Conservation (phyloP, 2,329 filamentous ascomycete genomes). For the Drechslerella coelobrocha region DNA sequence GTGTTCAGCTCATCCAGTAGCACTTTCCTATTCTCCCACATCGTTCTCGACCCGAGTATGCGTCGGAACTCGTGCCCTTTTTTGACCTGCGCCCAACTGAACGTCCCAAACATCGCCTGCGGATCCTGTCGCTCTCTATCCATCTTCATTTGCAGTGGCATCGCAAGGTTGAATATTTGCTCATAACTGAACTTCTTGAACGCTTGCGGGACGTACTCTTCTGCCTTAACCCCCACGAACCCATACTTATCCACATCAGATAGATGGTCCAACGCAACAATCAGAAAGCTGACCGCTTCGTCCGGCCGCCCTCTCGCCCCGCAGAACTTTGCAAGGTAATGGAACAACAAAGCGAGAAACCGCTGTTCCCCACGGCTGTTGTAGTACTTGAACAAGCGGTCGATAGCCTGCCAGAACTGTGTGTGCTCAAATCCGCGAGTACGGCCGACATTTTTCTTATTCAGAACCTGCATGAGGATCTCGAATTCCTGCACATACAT, state of each 20-base stretch:
- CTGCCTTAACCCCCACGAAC: background rate
- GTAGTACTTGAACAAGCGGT: background rate
- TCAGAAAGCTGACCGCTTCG: slow-evolving; percentile 14
- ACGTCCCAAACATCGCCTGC: slow-evolving; percentile 13
- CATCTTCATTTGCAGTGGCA: background rate
- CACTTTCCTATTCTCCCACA: slow-evolving; percentile 28
- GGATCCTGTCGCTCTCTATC: background rate
- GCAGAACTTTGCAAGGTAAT: slow-evolving; percentile 16
- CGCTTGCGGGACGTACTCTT: slow-evolving; percentile 14
- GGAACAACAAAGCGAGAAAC: slow-evolving; percentile 1
- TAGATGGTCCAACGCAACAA: slow-evolving; percentile 6
- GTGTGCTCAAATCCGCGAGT: background rate
- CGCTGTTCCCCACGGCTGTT: background rate
- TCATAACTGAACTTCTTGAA: slow-evolving; percentile 4
- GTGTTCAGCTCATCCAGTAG: slow-evolving; percentile 35
- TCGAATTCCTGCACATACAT: slow-evolving; percentile 5
- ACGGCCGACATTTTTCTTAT: background rate
- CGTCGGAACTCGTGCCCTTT: slow-evolving; percentile 20
- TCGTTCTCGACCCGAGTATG: slow-evolving; percentile 12
- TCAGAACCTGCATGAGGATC: background rate
- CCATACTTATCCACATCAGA: slow-evolving; percentile 15
- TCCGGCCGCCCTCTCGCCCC: background rate
- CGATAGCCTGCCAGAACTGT: slow-evolving; percentile 7
- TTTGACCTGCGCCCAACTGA: slow-evolving; percentile 8
- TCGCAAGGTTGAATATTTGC: background rate